Evolutionary conservation across 495 filamentous ascomycete genomes (phyloP), one percentile per base, ranked within the genome.

Genomic region (Trichoderma erinaceum): DNA sequence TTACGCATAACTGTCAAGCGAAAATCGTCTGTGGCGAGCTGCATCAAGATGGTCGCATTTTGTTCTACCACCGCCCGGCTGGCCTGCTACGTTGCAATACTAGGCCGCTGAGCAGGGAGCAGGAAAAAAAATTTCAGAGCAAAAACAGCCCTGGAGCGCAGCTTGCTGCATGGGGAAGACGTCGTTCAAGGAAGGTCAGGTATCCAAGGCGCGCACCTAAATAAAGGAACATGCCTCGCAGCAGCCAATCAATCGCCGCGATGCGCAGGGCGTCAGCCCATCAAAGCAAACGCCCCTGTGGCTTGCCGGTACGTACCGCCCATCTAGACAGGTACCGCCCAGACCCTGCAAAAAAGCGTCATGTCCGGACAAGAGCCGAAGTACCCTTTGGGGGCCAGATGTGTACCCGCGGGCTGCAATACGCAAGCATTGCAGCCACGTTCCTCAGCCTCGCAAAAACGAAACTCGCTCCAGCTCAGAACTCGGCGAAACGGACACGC

Each of bases 271-370:
- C 56, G 56, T 61, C 56, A 3, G n/a, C 13, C 8, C 56, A 61
- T 61, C 56, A 61, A 61, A 21, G 23, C 50, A 61, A 7, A 61
- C 56, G 21, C 56, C 56, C 56, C 56, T 32, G 25, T 61, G 56
- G 23, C 56, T 32, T 48, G 44, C 12, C 12, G 56, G 23, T 61
- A 11, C 16, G 56, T n/a, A 32, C 10, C 29, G 56, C 16, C 35
- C 35, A 38, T 38, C 35, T 38, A 5, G 35, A 38, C 35, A 38
- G 35, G 35, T 38, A 38, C 35, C 35, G 35, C 8, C 2, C 8
- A 38, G 35, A 38, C 35, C 35, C 35, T 38, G 35, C 35, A 6
- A 6, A 38, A 38, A 0, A 7, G 35, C 35, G 35, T 5, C 35
- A 4, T 10, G 8, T 0, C 4, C 35, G 35, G 35, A 10, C 35